Evolutionary conservation across 2,329 filamentous ascomycete genomes (phyloP).

Genomic region (Geosmithia putterillii): DNA sequence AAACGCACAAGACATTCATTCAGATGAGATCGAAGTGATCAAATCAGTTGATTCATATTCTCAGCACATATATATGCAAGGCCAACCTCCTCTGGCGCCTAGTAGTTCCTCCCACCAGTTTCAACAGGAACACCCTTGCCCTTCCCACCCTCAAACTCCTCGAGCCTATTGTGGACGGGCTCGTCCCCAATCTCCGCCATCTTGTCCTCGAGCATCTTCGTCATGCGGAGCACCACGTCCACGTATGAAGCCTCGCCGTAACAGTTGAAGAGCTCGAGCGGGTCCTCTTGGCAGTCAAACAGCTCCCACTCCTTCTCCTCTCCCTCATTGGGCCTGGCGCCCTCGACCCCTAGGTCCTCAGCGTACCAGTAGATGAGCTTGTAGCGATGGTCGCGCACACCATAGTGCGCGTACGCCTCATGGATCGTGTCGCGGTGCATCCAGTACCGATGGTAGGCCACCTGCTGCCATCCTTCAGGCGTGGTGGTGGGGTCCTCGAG

Average conservation of each 20-base stretch:
- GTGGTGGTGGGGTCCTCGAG: conserved; percentile 21
- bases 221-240: conserved; percentile 26
- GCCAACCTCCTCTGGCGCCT: no score
- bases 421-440: conserved; percentile 41
- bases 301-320: conserved; percentile 39
- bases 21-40: no score
- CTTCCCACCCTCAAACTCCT: conserved; percentile 24
- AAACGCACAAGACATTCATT: no score
- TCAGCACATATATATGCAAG: no score
- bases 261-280: conserved; percentile 34
- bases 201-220: conserved; percentile 27
- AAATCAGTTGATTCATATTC: no score
- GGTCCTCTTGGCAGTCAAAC: conserved; percentile 37
- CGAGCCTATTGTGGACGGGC: conserved; percentile 14
- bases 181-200: conserved; percentile 40
- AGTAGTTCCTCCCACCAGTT: background rate
- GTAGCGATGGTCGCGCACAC: conserved; percentile 35
- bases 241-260: conserved; percentile 24
- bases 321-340: conserved; percentile 24
- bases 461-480: conserved; percentile 32
- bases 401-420: conserved; percentile 37
- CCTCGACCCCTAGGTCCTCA: conserved; percentile 30
- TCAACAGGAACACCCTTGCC: conserved; percentile 5
- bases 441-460: conserved; percentile 43
- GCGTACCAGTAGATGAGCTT: conserved; percentile 47